Base-by-base conservation (phyloP, 139 green algal genomes). In the Volvox reticuliferus region DNA sequence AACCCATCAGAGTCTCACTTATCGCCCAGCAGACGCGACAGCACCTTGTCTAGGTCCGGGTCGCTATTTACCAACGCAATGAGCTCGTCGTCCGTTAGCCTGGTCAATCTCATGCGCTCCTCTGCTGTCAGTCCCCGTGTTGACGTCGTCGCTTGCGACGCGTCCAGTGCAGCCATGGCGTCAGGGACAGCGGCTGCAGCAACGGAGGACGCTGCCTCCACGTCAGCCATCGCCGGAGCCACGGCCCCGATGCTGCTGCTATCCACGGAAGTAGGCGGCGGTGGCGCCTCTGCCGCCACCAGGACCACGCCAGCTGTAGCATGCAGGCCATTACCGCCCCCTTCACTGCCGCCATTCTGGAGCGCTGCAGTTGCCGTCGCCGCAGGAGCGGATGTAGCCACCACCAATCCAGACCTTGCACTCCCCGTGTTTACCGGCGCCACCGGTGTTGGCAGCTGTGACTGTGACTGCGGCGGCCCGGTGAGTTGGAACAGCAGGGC, bases 71-170 rank as follows among this genome's bases (percentile, higher is more conserved):
- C 87, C 24, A 91, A 32, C 87, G 87, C 87, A 82, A 91, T 91
- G 37, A 91, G 87, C 87, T 91, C 87, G 61, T 91, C 87, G 32
- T 91, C 87, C 16, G 87, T 91, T 26, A 91, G 35, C 22, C 76
- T 76, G 2, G 87, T 85, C 76, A 91, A 75, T 26, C 33, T 20
- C 76, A 55, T 26, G 0, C 87, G 87, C 75, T 86, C 87, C 62
- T 79, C 87, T 0, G 87, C 62, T 17, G 87, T 76, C 55, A 91
- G 62, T 35, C 32, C 76, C 12, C 76, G 75, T 20, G 65, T 2
- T 26, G 79, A 37, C 79, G 1, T 44, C 28, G 50, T 14, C 36
- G 78, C 37, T 44, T 35, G 78, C 78, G 22, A 44, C 32, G 32
- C 78, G 78, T 22, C 78, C 20, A 33, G 24, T 1, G 37, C 78